Percentiles rank a stretch among this genome's conserved stretches.
Evolutionary conservation across 1,284 basidiomycete genomes (phyloP).

Genomic region (Ceratobasidium sp.): DNA sequence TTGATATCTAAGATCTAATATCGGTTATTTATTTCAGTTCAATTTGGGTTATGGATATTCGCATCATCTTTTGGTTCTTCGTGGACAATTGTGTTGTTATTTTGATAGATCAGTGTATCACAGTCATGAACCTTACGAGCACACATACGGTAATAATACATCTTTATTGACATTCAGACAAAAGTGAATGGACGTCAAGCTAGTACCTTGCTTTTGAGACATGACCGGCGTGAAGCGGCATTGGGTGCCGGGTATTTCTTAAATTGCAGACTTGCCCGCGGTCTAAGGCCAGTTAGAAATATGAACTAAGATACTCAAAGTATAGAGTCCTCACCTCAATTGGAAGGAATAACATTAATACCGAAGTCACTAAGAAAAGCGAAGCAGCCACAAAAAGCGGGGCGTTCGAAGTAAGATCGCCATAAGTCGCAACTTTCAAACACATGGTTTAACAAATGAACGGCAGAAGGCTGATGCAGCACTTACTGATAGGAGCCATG

Average conservation of each 20-base stretch:
- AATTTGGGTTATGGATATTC: background rate
- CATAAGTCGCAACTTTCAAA: constrained; percentile 43
- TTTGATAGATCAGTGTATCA: constrained; percentile 11
- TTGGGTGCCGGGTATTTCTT: background rate
- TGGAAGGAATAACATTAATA: constrained; percentile 66
- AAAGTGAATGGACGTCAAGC: too few relatives aligned
- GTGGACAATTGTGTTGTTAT: background rate
- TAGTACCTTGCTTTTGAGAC: background rate
- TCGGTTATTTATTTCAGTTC: background rate
- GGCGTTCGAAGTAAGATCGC: constrained; percentile 54
- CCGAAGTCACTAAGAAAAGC: constrained; percentile 65
- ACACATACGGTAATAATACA: background rate
- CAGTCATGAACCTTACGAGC: background rate
- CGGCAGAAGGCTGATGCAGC: background rate
- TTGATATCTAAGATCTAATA: constrained; percentile 26
- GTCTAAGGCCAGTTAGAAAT: constrained; percentile 36
- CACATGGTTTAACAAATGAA: background rate
- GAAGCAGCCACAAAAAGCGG: constrained; percentile 71
- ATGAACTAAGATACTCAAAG: background rate
- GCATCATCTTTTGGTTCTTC: background rate
- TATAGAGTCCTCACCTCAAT: constrained; percentile 66
- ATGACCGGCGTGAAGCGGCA: too few relatives aligned
- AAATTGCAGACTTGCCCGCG: constrained; percentile 49
- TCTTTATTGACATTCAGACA: background rate
- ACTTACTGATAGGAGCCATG: constrained; percentile 62